Conservation (phyloP, 441 rosid species). For the Erodium trifolium region DNA sequence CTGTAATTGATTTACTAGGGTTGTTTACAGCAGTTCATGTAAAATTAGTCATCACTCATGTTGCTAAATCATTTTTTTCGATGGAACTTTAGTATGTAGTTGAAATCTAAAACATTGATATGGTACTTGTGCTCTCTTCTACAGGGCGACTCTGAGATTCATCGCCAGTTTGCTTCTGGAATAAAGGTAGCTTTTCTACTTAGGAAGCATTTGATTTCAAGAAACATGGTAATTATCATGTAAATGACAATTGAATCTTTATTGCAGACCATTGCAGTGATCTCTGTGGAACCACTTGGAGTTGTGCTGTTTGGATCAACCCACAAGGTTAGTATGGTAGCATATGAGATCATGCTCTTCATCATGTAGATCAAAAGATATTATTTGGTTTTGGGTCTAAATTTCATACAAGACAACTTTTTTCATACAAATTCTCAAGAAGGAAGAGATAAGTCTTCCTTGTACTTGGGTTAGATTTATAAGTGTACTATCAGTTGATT, state of each 20-base stretch:
- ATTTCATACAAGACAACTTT: not conserved
- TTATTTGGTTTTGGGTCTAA: not conserved
- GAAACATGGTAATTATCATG: not conserved
- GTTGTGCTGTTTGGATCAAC: slow-evolving; percentile 75
- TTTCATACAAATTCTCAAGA: not conserved
- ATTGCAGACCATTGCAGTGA: slow-evolving; percentile 62
- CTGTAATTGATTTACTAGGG: not conserved
- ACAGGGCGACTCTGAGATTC: slow-evolving; percentile 39
- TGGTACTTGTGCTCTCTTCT: slow-evolving; percentile 1
- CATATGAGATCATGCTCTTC: slow-evolving; percentile 12
- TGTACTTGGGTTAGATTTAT: too few relatives aligned
- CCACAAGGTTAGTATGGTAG: slow-evolving; percentile 46
- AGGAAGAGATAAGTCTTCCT: not conserved
- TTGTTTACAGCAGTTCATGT: not conserved
- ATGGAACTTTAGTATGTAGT: not conserved
- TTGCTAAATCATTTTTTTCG: not conserved
- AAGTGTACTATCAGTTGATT: slow-evolving; percentile 3
- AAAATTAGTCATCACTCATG: not conserved
- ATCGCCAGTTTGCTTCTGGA: slow-evolving; percentile 37
- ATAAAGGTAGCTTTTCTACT: slow-evolving; percentile 34
- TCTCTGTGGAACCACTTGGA: slow-evolving; percentile 53
- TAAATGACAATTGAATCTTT: slow-evolving; percentile 7
- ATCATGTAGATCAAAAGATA: slow-evolving; percentile 7
- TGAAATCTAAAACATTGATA: slow-evolving; percentile 8
- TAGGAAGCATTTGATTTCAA: not conserved